Conservation (phyloP, 768 basidiomycete genomes). For the Paxillus rubicundulus region DNA sequence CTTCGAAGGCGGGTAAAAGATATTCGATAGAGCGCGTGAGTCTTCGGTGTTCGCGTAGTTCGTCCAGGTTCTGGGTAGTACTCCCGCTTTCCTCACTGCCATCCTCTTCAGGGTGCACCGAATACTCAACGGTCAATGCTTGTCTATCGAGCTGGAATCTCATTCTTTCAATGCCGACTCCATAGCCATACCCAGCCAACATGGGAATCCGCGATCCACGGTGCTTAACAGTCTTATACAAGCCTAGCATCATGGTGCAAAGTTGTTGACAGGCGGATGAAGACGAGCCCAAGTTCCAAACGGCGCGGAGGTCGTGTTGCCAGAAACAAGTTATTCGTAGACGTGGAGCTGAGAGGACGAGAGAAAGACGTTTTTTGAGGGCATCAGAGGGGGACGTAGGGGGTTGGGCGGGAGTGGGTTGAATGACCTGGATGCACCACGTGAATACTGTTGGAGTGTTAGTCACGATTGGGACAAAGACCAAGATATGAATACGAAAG, state of each 20-base stretch:
- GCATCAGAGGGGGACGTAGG: slow-evolving; percentile 36
- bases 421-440: slow-evolving; percentile 85
- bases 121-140: slow-evolving; percentile 78
- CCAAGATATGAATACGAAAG: slow-evolving; percentile 1
- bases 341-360: slow-evolving; percentile 31
- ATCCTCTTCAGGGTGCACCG: slow-evolving; percentile 68
- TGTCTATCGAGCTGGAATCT: slow-evolving; percentile 82
- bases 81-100: slow-evolving; percentile 25
- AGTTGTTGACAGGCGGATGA: slow-evolving; percentile 73
- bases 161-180: slow-evolving; percentile 75
- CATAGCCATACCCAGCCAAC: slow-evolving; percentile 74
- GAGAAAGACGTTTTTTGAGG: slow-evolving; percentile 28
- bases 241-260: slow-evolving; percentile 77
- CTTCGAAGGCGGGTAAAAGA: slow-evolving; percentile 67
- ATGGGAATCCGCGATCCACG: slow-evolving; percentile 75
- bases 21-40: slow-evolving; percentile 79
- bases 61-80: slow-evolving; percentile 52
- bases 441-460: slow-evolving; percentile 60
- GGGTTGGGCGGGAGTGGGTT: slow-evolving; percentile 35
- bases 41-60: slow-evolving; percentile 66
- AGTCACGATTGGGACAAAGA: slow-evolving; percentile 5
- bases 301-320: slow-evolving; percentile 88
- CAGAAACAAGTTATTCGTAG: slow-evolving; percentile 89
- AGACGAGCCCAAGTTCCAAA: slow-evolving; percentile 77
- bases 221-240: slow-evolving; percentile 77